Base-by-base conservation (phyloP, 1,284 basidiomycete genomes). In the Exobasidium cylindrosporum region DNA sequence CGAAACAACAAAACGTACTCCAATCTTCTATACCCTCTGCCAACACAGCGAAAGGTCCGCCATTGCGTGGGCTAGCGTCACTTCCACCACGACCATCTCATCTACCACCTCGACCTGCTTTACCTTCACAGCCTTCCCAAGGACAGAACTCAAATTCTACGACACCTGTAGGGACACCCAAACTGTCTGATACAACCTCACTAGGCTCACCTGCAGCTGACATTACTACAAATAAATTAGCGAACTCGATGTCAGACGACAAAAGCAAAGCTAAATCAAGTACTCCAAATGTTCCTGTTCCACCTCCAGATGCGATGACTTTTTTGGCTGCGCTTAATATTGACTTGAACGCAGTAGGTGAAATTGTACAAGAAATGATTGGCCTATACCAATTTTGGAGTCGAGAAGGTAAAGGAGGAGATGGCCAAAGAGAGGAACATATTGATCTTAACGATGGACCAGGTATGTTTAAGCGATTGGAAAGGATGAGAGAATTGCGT, bases 301-400 rank as follows among this genome's bases (percentile, higher is more conserved):
- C 66, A 5, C 66, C 62, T 13, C 64, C 65, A 26, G 24, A 88
- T 72, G 84, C 89, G 4, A 83, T 93, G 47, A 85, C 87, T 1
- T 97, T 95, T 77, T 86, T 97, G 60, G 88, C 92, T 0, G 86
- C 86, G 6, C 84, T 97, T 32, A 90, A 94, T 78, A 87, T 97
- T 44, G 91, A 88, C 53, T 84, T 94, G 68, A 85, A 89, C 0
- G 83, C 89, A 52, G 82, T 98, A 24, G 86, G 90, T n/a, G 88
- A 90, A 23, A 88, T 95, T 64, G 86, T 90, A 0, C 93, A 97
- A 79, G 90, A 96, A 80, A 91, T 97, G 69, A 85, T 97, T 57
- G 85, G 88, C 2, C 81, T 92, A n/a, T 97, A 96, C 77, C 86
- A 88, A 4, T 83, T 93, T 0, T 95, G 92, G 91, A 88, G 90